phyloP scores from a whole-genome alignment of 371 early-diverging fungal species.

The Sporodiniella umbellata region DNA sequence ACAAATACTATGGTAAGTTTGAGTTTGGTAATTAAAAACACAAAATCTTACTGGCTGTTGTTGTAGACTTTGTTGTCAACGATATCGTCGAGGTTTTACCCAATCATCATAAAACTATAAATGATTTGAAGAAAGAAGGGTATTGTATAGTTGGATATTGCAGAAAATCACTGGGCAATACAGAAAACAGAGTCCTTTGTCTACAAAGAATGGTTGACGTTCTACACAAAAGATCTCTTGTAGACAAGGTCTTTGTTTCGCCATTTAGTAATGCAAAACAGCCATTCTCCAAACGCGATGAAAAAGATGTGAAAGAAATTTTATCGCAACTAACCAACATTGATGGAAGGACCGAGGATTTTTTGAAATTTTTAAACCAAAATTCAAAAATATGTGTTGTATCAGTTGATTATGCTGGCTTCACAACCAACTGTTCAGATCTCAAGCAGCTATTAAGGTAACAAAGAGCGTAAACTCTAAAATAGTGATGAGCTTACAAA shows the following conservation, averaged over 20 bases:
- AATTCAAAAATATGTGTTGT: conserved; percentile 12
- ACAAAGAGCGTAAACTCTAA: conserved; percentile 9
- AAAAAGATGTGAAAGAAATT: neutral
- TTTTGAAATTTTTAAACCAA: conserved; percentile 4
- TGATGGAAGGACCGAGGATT: conserved; percentile 11
- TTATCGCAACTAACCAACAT: conserved; percentile 2
- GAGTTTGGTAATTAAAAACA: conserved; percentile 1
- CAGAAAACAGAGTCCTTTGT: conserved; percentile 7
- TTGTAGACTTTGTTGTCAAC: conserved; percentile 2
- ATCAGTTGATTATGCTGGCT: conserved; percentile 14
- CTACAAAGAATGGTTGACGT: conserved; percentile 12
- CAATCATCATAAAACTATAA: conserved; percentile 3
- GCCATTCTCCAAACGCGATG: conserved; percentile 4
- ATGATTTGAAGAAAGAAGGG: conserved; percentile 2
- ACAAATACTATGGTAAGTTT: conserved; percentile 1
- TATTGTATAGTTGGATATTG: conserved; percentile 12
- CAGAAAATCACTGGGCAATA: conserved; percentile 2
- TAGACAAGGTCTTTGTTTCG: conserved; percentile 11
- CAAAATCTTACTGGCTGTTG: conserved; percentile 1
- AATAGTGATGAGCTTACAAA: conserved; percentile 13
- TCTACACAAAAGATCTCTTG: conserved; percentile 10
- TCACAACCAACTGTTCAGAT: conserved; percentile 12
- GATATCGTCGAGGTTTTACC: conserved; percentile 10
- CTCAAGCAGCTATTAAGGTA: conserved; percentile 5
- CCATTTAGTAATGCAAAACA: conserved; percentile 6